Percentiles rank a stretch among this genome's conserved stretches.
Conservation (phyloP, 2,329 filamentous ascomycete species). For the Phialophora verrucosa region DNA sequence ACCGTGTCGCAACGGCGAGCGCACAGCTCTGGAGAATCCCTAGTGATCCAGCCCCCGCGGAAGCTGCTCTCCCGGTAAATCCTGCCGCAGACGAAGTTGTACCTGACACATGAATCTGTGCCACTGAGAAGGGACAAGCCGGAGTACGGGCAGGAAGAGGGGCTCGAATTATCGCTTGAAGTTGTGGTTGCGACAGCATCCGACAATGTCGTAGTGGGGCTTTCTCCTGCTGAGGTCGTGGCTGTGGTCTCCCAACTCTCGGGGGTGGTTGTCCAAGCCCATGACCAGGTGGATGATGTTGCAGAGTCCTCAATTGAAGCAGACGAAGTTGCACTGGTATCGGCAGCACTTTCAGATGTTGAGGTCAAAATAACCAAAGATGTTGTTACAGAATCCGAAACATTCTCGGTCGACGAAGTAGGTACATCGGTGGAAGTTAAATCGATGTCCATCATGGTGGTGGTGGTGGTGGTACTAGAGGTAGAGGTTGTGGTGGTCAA, state of each 20-base stretch:
- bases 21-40: conserved; percentile 18
- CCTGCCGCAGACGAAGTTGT: conserved; percentile 48
- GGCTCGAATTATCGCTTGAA: background rate
- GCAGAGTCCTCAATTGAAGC: conserved; percentile 7
- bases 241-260: background rate
- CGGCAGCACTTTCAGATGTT: background rate
- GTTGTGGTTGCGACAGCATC: conserved; percentile 8
- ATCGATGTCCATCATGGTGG: background rate
- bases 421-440: conserved; percentile 6
- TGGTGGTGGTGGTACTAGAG: background rate
- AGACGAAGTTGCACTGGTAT: conserved; percentile 3
- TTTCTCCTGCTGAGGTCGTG: conserved; percentile 4
- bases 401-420: conserved; percentile 4
- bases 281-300: conserved; percentile 5
- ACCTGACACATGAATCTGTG: conserved; percentile 21
- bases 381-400: background rate
- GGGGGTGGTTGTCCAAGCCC: conserved; percentile 10
- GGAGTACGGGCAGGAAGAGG: conserved; percentile 10
- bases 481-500: conserved; percentile 5
- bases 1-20: conserved; percentile 24
- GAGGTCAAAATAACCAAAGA: background rate
- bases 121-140: conserved; percentile 5
- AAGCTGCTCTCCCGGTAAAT: conserved; percentile 58
- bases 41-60: conserved; percentile 39
- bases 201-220: conserved; percentile 1